These are phyloP conservation scores for Aspergillus japonicus DNA, from an alignment of 2,329 filamentous ascomycete genomes.

Conservation along the genomic window DNA sequence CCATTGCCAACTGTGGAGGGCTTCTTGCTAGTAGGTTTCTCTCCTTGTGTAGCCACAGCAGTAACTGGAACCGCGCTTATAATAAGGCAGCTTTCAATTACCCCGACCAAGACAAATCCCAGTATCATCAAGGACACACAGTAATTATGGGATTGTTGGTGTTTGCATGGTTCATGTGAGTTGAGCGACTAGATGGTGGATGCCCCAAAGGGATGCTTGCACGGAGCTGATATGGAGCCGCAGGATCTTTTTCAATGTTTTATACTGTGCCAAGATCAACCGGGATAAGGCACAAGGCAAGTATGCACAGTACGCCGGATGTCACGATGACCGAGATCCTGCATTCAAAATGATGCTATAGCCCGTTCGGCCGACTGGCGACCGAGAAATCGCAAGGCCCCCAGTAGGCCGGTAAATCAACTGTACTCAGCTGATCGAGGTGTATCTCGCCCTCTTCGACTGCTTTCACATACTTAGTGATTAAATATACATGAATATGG, in stretches of 20 bases:
- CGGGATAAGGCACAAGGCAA: slow-evolving; percentile 60
- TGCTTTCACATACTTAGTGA: background rate
- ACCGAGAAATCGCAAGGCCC: background rate
- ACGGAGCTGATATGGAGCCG: slow-evolving; percentile 16
- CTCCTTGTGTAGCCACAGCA: background rate
- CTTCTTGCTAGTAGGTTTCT: slow-evolving; percentile 58
- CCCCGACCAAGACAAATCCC: slow-evolving; percentile 55
- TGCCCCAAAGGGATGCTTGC: background rate
- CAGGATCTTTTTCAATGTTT: slow-evolving; percentile 60
- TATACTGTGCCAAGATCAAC: slow-evolving; percentile 65
- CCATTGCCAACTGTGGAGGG: slow-evolving; percentile 65
- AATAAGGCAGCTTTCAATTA: slow-evolving; percentile 53
- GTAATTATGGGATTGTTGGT: slow-evolving; percentile 61
- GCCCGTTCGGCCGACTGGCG: background rate
- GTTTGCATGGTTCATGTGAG: slow-evolving; percentile 64
- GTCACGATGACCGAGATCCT: slow-evolving; percentile 64
- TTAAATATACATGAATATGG: background rate
- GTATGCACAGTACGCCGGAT: slow-evolving; percentile 57
- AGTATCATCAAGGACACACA: slow-evolving; percentile 61
- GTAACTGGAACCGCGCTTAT: background rate
- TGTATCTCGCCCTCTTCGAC: background rate
- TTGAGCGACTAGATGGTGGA: slow-evolving; percentile 17
- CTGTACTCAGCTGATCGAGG: background rate
- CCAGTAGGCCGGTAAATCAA: background rate
- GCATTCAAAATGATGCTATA: slow-evolving; percentile 61